phyloP scores from a whole-genome alignment of 805 yeast species.

The Candida hispaniensis region DNA sequence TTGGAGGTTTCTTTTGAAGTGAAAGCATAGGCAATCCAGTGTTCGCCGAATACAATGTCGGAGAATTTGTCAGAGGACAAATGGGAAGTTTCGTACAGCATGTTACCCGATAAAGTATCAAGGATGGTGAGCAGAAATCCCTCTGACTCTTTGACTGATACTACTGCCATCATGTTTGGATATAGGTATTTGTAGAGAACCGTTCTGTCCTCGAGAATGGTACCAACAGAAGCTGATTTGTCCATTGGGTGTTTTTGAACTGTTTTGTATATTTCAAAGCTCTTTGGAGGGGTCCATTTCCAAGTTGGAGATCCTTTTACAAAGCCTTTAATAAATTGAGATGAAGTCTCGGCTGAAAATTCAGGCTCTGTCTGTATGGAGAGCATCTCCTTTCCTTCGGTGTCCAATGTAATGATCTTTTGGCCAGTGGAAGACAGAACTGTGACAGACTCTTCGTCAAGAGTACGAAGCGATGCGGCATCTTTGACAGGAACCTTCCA shows the following conservation, averaged over 20 bases:
- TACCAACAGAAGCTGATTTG: conserved; percentile 50
- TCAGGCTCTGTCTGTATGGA: conserved; percentile 7
- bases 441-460: neutral
- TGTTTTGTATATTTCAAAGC: conserved; percentile 35
- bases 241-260: conserved; percentile 34
- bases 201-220: conserved; percentile 54
- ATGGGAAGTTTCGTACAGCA: conserved; percentile 38
- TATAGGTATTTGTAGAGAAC: conserved; percentile 76
- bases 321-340: conserved; percentile 19
- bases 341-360: conserved; percentile 18
- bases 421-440: conserved; percentile 2
- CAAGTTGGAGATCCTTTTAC: conserved; percentile 29
- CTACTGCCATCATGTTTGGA: conserved; percentile 52
- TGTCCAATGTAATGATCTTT: conserved; percentile 8
- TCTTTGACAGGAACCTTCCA: conserved; percentile 3
- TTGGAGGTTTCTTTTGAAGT: conserved; percentile 46
- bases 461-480: conserved; percentile 4
- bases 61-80: conserved; percentile 37
- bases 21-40: conserved; percentile 69
- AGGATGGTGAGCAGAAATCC: conserved; percentile 42
- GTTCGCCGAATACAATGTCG: conserved; percentile 58
- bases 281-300: conserved; percentile 27
- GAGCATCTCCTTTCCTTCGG: conserved; percentile 9
- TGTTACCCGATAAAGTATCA: conserved; percentile 61
- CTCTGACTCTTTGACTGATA: conserved; percentile 31